These are phyloP conservation scores for Neurospora pannonica DNA, from an alignment of 495 filamentous ascomycete genomes.

Conservation along the genomic window DNA sequence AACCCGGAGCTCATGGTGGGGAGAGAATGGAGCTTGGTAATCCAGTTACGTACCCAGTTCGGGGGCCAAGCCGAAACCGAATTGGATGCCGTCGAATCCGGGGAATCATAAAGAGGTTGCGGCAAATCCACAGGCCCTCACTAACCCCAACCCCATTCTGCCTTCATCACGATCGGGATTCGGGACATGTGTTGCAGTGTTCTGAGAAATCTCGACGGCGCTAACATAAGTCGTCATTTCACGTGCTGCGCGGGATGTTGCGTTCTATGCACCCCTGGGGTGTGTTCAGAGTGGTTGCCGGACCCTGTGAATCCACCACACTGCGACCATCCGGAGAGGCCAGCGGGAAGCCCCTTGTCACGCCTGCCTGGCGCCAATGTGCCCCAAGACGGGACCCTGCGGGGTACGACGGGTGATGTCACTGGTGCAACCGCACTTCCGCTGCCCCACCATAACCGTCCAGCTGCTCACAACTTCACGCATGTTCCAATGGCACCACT, in stretches of 20 bases:
- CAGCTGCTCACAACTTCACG: background rate
- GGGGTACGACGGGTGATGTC: background rate
- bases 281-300: background rate
- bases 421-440: background rate
- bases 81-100: background rate
- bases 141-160: background rate
- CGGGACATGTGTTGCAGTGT: background rate
- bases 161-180: background rate
- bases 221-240: constrained; percentile 19
- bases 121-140: background rate
- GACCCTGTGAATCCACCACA: background rate
- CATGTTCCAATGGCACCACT: background rate
- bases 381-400: background rate
- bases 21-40: background rate
- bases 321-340: background rate
- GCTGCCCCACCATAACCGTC: background rate
- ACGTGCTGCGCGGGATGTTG: constrained; percentile 13
- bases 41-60: background rate
- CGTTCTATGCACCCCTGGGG: background rate
- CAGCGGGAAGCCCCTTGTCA: background rate
- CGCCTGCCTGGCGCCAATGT: background rate
- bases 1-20: background rate
- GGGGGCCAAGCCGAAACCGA: background rate
- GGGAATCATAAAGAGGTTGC: background rate
- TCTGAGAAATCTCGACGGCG: background rate